phyloP scores from a whole-genome alignment of 352 stramenopile species.

The Pythium insidiosum region DNA sequence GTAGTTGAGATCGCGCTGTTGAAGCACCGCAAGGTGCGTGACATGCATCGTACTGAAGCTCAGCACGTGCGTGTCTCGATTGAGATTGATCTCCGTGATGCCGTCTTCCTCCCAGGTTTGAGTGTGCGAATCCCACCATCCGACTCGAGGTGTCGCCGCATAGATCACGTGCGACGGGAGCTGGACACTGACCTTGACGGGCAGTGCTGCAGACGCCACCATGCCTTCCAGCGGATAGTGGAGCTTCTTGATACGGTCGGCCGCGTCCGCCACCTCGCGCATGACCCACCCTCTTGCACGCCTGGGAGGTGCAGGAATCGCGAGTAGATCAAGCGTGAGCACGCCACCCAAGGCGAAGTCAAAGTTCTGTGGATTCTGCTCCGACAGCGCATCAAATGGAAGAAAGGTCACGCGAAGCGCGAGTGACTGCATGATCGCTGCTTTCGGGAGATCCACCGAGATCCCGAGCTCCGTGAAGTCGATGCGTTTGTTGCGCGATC shows the following conservation, averaged over 20 bases:
- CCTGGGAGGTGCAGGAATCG: slow-evolving; percentile 56
- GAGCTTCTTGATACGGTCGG: slow-evolving; percentile 44
- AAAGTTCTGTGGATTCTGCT: slow-evolving; percentile 13
- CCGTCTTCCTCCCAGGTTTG: slow-evolving; percentile 69
- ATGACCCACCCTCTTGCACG: slow-evolving; percentile 71
- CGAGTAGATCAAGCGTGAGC: slow-evolving; percentile 60
- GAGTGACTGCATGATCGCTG: slow-evolving; percentile 69
- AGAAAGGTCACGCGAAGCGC: slow-evolving; percentile 52
- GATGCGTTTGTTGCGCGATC: slow-evolving; percentile 65
- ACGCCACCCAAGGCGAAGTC: slow-evolving; percentile 55
- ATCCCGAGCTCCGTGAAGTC: slow-evolving; percentile 62
- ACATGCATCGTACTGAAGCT: slow-evolving; percentile 73
- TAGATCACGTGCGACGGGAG: slow-evolving; percentile 51
- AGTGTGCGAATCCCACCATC: slow-evolving; percentile 49
- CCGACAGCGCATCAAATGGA: slow-evolving; percentile 46
- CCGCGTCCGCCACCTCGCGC: slow-evolving; percentile 42
- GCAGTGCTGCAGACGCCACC: slow-evolving; percentile 52
- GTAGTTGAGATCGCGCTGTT: slow-evolving; percentile 62
- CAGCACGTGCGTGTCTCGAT: slow-evolving; percentile 46
- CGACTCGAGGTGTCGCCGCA: slow-evolving; percentile 31
- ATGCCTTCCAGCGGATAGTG: slow-evolving; percentile 72
- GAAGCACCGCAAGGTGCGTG: slow-evolving; percentile 59
- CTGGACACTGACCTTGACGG: slow-evolving; percentile 51
- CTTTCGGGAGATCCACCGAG: slow-evolving; percentile 68
- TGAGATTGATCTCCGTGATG: slow-evolving; percentile 52